Evolutionary conservation across 1,139 yeast species (phyloP).

Genomic region (Fermentozyma sake): DNA sequence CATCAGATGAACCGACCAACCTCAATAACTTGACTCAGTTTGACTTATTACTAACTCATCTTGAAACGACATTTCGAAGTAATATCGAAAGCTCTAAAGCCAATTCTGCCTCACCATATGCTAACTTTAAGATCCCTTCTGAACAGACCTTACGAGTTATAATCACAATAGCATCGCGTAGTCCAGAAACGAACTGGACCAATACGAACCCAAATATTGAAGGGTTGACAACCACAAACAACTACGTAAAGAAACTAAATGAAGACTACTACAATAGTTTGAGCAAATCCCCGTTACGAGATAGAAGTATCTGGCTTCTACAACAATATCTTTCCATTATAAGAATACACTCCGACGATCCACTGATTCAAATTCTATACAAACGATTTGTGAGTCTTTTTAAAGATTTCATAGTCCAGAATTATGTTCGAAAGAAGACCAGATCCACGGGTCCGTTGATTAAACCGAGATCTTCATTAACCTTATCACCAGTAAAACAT

Average conservation of each 20-base stretch:
- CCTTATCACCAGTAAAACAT: conserved; percentile 7
- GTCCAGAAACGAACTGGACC: conserved; percentile 24
- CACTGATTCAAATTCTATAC: not conserved
- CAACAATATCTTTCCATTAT: conserved; percentile 9
- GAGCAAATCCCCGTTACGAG: conserved; percentile 18
- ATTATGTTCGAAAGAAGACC: not conserved
- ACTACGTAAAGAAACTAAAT: conserved; percentile 15
- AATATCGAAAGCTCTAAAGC: conserved; percentile 4
- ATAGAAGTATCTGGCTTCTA: conserved; percentile 17
- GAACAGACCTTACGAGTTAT: conserved; percentile 23
- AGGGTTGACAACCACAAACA: conserved; percentile 17
- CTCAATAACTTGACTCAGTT: conserved; percentile 25
- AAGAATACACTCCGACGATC: conserved; percentile 1
- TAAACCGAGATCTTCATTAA: conserved; percentile 3
- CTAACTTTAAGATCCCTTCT: conserved; percentile 18
- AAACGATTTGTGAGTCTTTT: too few relatives aligned
- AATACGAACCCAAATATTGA: conserved; percentile 12
- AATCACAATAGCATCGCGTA: conserved; percentile 28
- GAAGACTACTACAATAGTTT: conserved; percentile 17
- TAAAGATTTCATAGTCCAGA: conserved; percentile 1
- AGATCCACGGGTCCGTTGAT: conserved; percentile 6
- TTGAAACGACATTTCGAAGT: conserved; percentile 17
- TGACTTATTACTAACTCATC: conserved; percentile 26
- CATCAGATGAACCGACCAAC: conserved; percentile 14
- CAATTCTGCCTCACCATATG: not conserved